Evolutionary conservation across 805 yeast species (phyloP).

Genomic region (Ogataea glucozyma): DNA sequence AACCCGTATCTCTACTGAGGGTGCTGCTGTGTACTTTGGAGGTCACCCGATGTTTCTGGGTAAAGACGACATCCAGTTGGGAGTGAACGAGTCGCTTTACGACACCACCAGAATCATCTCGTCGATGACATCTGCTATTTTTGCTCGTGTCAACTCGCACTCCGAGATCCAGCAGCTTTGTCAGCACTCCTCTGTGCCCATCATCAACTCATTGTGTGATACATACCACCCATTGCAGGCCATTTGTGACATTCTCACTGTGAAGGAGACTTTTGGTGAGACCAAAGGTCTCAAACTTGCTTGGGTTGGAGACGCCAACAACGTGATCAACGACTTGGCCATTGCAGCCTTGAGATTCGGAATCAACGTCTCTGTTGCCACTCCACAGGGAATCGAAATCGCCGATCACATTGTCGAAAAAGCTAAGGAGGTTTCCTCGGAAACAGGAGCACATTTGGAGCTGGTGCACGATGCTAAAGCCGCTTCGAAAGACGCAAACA

Average conservation of each 20-base stretch:
- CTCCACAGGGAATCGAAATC: conserved; percentile 74
- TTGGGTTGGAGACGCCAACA: conserved; percentile 97
- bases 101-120: conserved; percentile 89
- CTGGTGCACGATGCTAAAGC: conserved; percentile 69
- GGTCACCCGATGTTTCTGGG: conserved; percentile 97
- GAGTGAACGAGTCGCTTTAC: conserved; percentile 87
- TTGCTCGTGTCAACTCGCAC: conserved; percentile 92
- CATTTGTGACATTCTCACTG: conserved; percentile 84
- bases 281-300: conserved; percentile 68
- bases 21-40: conserved; percentile 90
- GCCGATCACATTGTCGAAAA: conserved; percentile 51
- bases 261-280: conserved; percentile 70
- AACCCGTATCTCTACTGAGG: conserved; percentile 92
- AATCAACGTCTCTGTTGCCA: conserved; percentile 78
- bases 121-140: conserved; percentile 94
- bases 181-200: conserved; percentile 81
- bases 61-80: conserved; percentile 93
- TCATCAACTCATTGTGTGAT: conserved; percentile 92
- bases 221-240: conserved; percentile 94
- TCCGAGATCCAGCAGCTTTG: conserved; percentile 78
- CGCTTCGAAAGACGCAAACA: conserved; percentile 74
- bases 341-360: conserved; percentile 86
- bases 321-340: conserved; percentile 90
- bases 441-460: conserved; percentile 54
- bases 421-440: conserved; percentile 54